These are phyloP conservation scores for Picea engelmannii DNA, from an alignment of 83 land plant genomes.

Conservation along the genomic window DNA sequence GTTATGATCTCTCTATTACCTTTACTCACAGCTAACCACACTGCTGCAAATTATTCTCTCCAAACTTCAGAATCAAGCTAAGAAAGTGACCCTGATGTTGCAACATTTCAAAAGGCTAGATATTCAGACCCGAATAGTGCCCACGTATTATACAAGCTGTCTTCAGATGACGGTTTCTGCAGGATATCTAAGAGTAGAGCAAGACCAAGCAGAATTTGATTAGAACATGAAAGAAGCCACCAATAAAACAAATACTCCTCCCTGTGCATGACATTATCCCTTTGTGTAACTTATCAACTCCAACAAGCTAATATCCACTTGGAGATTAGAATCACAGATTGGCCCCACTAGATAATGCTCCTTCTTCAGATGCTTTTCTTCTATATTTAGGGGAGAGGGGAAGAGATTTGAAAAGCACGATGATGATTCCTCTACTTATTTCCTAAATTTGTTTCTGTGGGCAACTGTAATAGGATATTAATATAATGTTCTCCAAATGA, in stretches of 20 bases:
- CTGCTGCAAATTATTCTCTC: neutral
- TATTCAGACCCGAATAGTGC: neutral
- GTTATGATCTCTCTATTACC: neutral
- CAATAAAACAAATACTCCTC: neutral
- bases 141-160: neutral
- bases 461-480: too few species aligned
- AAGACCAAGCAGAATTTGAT: neutral
- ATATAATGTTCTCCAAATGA: too few species aligned
- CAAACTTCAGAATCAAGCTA: neutral
- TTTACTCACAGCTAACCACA: neutral
- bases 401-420: neutral
- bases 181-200: neutral
- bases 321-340: neutral
- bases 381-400: too few species aligned
- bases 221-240: neutral
- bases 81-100: neutral
- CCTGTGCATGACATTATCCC: neutral
- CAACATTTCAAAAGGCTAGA: neutral
- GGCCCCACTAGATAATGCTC: neutral
- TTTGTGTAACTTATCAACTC: neutral
- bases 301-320: neutral
- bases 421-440: too few species aligned
- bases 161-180: neutral
- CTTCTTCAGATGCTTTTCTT: too few species aligned
- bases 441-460: too few species aligned